phyloP scores from a whole-genome alignment of 805 yeast genomes.

The Candida quercuum region DNA sequence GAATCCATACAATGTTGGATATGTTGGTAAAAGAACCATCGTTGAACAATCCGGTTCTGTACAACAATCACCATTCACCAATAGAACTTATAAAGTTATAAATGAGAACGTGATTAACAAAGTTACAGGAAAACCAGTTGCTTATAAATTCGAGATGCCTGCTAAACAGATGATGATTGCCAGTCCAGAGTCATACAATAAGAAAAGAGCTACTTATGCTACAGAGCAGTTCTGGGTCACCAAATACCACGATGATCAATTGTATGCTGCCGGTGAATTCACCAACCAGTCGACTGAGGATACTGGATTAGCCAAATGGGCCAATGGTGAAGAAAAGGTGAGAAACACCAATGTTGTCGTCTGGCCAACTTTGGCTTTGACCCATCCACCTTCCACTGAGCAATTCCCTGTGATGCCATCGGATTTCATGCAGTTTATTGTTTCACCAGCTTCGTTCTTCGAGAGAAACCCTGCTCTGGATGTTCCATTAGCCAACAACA shows the following conservation, averaged over 20 bases:
- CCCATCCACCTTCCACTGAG: conserved; percentile 78
- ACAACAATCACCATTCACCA: conserved; percentile 72
- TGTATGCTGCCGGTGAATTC: conserved; percentile 81
- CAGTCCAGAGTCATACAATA: conserved; percentile 54
- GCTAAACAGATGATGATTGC: conserved; percentile 75
- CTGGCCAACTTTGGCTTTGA: conserved; percentile 79
- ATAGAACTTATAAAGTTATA: conserved; percentile 68
- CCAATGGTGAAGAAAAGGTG: conserved; percentile 58
- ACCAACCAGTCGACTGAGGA: conserved; percentile 73
- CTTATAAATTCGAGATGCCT: conserved; percentile 68
- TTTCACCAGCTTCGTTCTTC: conserved; percentile 71
- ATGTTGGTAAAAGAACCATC: conserved; percentile 52
- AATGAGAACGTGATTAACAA: conserved; percentile 71
- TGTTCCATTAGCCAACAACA: conserved; percentile 64
- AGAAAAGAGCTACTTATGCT: conserved; percentile 68
- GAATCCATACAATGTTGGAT: conserved; percentile 70
- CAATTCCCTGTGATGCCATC: conserved; percentile 91
- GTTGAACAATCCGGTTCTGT: conserved; percentile 68
- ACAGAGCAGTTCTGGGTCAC: conserved; percentile 82
- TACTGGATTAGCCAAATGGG: conserved; percentile 69
- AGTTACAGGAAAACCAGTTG: conserved; percentile 65
- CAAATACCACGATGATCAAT: conserved; percentile 64
- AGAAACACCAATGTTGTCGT: conserved; percentile 74
- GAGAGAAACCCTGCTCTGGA: conserved; percentile 75
- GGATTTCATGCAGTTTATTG: conserved; percentile 63